phyloP scores from a whole-genome alignment of 768 basidiomycete species.

The Lactifluus hygrophoroides region DNA sequence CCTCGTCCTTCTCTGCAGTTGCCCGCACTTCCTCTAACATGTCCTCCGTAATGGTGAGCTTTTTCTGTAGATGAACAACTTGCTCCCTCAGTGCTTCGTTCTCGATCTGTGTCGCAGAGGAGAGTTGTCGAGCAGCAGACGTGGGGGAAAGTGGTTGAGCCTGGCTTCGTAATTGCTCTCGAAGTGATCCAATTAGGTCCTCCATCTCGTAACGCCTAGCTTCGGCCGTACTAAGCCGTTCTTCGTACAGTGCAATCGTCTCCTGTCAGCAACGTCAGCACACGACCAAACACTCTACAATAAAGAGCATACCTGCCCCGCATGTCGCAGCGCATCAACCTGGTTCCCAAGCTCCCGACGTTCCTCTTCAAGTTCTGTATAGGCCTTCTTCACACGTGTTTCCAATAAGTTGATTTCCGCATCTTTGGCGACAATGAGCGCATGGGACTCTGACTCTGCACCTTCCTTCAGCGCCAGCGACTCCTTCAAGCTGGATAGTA shows the following conservation, averaged over 20 bases:
- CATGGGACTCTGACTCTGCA: slow-evolving; percentile 40
- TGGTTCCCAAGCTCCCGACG: slow-evolving; percentile 58
- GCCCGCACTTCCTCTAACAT: slow-evolving; percentile 68
- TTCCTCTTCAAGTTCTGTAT: slow-evolving; percentile 46
- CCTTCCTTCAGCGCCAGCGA: slow-evolving; percentile 45
- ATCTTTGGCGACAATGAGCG: slow-evolving; percentile 46
- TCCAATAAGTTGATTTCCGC: slow-evolving; percentile 52
- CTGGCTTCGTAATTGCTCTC: slow-evolving; percentile 37
- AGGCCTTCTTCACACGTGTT: slow-evolving; percentile 36
- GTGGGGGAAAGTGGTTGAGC: slow-evolving; percentile 30
- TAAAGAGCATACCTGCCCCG: slow-evolving; percentile 64
- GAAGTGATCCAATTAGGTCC: slow-evolving; percentile 47
- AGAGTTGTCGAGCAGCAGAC: slow-evolving; percentile 33
- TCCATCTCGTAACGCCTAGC: slow-evolving; percentile 72
- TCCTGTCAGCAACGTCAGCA: slow-evolving; percentile 41
- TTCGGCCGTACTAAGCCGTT: slow-evolving; percentile 66
- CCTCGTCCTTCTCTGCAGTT: slow-evolving; percentile 68
- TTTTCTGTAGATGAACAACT: slow-evolving; percentile 76
- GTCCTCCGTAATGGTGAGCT: slow-evolving; percentile 71
- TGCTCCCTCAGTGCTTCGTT: slow-evolving; percentile 90
- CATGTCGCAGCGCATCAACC: slow-evolving; percentile 77
- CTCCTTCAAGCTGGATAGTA: slow-evolving; percentile 42
- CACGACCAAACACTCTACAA: not conserved
- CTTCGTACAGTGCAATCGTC: slow-evolving; percentile 93
- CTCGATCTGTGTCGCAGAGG: slow-evolving; percentile 84